Percentiles rank a stretch among this genome's conserved stretches.
phyloP scores from a whole-genome alignment of 805 yeast species.

The Candida maris region DNA sequence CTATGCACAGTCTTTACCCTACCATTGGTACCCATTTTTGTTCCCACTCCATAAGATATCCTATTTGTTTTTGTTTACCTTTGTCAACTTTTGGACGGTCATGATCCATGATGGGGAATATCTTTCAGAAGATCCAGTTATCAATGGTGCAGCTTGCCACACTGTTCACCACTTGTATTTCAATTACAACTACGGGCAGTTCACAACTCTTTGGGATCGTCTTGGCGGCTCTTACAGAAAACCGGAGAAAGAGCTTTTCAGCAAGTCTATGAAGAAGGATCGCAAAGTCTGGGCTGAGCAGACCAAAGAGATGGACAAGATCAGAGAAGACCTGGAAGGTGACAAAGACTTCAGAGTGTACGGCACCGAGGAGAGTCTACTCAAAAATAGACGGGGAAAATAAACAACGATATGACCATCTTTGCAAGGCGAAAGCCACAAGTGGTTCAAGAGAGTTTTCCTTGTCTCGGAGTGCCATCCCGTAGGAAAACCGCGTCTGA shows the following conservation, averaged over 20 bases:
- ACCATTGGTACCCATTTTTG: slow-evolving; percentile 85
- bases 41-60: slow-evolving; percentile 90
- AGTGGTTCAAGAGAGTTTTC: too few relatives aligned
- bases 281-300: slow-evolving; percentile 67
- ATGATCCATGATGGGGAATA: slow-evolving; percentile 98
- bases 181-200: slow-evolving; percentile 97
- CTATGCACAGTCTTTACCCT: slow-evolving; percentile 86
- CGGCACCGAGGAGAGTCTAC: slow-evolving; percentile 41
- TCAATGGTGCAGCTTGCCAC: slow-evolving; percentile 98
- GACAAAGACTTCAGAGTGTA: slow-evolving; percentile 73
- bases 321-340: slow-evolving; percentile 79
- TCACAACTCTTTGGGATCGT: slow-evolving; percentile 97
- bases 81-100: slow-evolving; percentile 97
- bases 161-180: slow-evolving; percentile 95
- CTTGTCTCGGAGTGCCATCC: too few relatives aligned
- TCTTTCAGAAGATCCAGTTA: slow-evolving; percentile 85
- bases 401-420: too few relatives aligned
- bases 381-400: slow-evolving; percentile 22
- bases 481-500: too few relatives aligned
- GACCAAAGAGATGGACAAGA: slow-evolving; percentile 68
- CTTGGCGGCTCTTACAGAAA: slow-evolving; percentile 88
- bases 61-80: slow-evolving; percentile 76
- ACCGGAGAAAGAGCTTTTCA: slow-evolving; percentile 86
- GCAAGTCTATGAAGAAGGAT: slow-evolving; percentile 54
- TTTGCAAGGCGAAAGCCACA: too few relatives aligned